These are phyloP conservation scores for Zalaria obscura DNA, from an alignment of 2,329 filamentous ascomycete species.

Conservation along the genomic window DNA sequence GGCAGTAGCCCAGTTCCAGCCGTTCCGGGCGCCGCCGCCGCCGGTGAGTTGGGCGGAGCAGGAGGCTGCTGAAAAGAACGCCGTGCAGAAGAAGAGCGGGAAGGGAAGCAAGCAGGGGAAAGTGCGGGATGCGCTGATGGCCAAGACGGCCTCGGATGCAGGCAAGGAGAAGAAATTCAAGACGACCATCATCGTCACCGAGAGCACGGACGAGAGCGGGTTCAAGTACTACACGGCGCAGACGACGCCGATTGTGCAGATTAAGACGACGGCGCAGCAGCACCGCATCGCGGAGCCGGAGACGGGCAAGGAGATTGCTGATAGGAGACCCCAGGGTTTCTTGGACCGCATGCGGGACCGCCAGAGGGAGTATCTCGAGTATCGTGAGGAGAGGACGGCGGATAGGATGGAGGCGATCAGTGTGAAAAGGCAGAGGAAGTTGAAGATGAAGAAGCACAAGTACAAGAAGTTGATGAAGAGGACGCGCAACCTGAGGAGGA, in stretches of 20 bases:
- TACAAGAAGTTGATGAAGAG: slow-evolving; percentile 98
- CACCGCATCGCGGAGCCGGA: neutral
- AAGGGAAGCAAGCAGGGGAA: neutral
- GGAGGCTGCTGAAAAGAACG: neutral
- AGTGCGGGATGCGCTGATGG: slow-evolving; percentile 1
- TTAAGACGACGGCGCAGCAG: slow-evolving; percentile 16
- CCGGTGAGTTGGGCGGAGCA: slow-evolving; percentile 44
- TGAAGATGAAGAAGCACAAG: slow-evolving; percentile 99
- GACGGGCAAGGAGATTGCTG: slow-evolving; percentile 1
- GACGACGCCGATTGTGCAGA: slow-evolving; percentile 33
- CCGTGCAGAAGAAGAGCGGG: slow-evolving; percentile 15
- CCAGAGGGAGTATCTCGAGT: slow-evolving; percentile 39
- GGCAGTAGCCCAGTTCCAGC: slow-evolving; percentile 39
- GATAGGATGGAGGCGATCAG: slow-evolving; percentile 66
- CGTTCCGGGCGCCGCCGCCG: slow-evolving; percentile 73
- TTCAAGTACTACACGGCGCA: slow-evolving; percentile 37
- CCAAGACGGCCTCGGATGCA: slow-evolving; percentile 6
- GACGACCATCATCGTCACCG: slow-evolving; percentile 29
- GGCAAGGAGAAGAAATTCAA: slow-evolving; percentile 8
- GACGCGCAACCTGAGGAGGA: slow-evolving; percentile 77
- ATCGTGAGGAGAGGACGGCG: slow-evolving; percentile 27
- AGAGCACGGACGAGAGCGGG: slow-evolving; percentile 36
- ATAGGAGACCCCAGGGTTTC: slow-evolving; percentile 34
- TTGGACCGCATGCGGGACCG: slow-evolving; percentile 56
- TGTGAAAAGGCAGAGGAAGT: slow-evolving; percentile 78